These are phyloP conservation scores for Sugiyamaella mastotermitis DNA, from an alignment of 805 yeast species.

Conservation along the genomic window DNA sequence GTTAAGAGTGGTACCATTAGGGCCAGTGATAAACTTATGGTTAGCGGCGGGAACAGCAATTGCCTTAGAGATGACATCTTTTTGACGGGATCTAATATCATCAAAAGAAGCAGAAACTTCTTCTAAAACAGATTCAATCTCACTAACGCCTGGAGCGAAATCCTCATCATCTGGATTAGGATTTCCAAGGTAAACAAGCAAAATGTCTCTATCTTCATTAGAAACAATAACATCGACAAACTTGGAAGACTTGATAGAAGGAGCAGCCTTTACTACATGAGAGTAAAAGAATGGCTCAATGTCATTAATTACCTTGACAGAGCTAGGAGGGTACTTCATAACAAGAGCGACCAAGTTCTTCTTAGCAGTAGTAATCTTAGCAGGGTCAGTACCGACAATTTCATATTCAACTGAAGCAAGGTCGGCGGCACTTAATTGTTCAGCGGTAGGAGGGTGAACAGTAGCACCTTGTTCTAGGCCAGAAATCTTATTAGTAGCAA, in stretches of 20 bases:
- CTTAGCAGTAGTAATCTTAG: constrained; percentile 56
- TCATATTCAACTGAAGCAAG: constrained; percentile 49
- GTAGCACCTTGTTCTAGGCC: constrained; percentile 42
- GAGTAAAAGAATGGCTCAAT: constrained; percentile 56
- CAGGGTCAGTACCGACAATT: constrained; percentile 48
- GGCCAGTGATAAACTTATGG: constrained; percentile 58
- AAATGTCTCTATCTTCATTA: constrained; percentile 30
- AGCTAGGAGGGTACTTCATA: constrained; percentile 64
- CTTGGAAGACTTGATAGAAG: constrained; percentile 31
- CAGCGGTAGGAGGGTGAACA: constrained; percentile 45
- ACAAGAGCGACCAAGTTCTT: constrained; percentile 69
- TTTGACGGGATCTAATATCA: constrained; percentile 52
- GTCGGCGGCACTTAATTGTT: constrained; percentile 38
- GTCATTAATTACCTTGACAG: constrained; percentile 52
- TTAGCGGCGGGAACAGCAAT: constrained; percentile 47
- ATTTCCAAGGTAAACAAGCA: constrained; percentile 48
- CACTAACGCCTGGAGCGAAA: constrained; percentile 64
- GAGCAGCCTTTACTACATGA: constrained; percentile 33
- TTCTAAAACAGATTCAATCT: constrained; percentile 48
- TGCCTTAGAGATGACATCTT: constrained; percentile 44
- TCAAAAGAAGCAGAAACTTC: constrained; percentile 51
- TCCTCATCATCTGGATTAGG: constrained; percentile 45
- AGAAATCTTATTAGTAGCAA: constrained; percentile 26
- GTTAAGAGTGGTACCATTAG: constrained; percentile 52
- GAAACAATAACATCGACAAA: constrained; percentile 46